Conservation (phyloP, 768 basidiomycete genomes). For the Gloeophyllum trabeum region DNA sequence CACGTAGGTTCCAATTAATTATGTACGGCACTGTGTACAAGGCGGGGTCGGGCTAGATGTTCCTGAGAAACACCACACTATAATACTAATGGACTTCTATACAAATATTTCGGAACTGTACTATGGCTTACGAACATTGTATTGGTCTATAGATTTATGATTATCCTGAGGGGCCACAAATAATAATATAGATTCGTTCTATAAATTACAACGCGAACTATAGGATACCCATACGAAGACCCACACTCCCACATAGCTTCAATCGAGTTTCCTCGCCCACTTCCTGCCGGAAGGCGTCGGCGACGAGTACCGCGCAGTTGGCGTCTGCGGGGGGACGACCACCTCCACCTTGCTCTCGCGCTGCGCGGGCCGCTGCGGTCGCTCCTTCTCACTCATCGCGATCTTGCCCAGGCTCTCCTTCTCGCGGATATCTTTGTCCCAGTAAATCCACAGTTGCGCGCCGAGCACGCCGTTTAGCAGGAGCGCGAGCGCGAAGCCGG, state of each 20-base stretch:
- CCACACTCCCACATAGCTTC: too few species aligned
- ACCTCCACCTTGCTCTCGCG: slow-evolving; percentile 35
- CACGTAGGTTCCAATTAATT: slow-evolving; percentile 27
- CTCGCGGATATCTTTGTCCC: slow-evolving; percentile 39
- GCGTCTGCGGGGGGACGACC: slow-evolving; percentile 29
- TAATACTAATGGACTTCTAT: too few species aligned
- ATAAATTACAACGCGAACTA: too few species aligned
- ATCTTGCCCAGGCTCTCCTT: slow-evolving; percentile 18
- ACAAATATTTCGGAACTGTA: too few species aligned
- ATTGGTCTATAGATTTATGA: too few species aligned
- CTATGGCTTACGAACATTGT: too few species aligned
- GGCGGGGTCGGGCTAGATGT: slow-evolving; percentile 19
- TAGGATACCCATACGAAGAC: too few species aligned
- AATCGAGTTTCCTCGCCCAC: slow-evolving; percentile 72
- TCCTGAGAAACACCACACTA: too few species aligned
- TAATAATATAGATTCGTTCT: too few species aligned
- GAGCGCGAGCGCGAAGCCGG: slow-evolving; percentile 79
- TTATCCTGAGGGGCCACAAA: too few species aligned
- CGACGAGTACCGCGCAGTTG: slow-evolving; percentile 27
- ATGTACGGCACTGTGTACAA: slow-evolving; percentile 41
- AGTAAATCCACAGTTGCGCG: slow-evolving; percentile 75
- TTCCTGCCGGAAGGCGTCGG: slow-evolving; percentile 44
- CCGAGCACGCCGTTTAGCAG: slow-evolving; percentile 78
- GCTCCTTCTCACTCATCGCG: slow-evolving; percentile 8
- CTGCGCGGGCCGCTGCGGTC: slow-evolving; percentile 10